A percentile compares a stretch with the other conserved stretches of the same genome.
Conservation (phyloP, 78 protist genomes). For the Anaeramoeba ignava region DNA sequence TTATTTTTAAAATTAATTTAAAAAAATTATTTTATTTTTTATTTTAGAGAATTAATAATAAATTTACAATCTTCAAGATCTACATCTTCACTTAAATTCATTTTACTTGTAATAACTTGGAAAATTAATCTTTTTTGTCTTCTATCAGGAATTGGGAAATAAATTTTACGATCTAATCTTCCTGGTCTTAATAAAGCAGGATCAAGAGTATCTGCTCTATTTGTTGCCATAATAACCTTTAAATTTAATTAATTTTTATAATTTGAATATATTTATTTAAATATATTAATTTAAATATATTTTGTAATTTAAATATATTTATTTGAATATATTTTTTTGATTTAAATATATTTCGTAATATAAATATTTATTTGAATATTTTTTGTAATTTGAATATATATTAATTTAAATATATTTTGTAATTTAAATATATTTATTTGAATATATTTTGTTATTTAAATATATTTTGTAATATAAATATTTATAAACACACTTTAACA, state of each 20-base stretch:
- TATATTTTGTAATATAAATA: no score
- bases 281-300: not conserved
- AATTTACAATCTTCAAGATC: conserved; percentile 93
- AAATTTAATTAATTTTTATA: not conserved
- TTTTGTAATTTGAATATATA: not conserved
- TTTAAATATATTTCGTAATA: no score
- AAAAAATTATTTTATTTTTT: no score
- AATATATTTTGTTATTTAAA: no score
- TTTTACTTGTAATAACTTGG: conserved; percentile 79
- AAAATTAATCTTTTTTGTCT: conserved; percentile 95
- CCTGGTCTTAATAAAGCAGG: conserved; percentile 99
- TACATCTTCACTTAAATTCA: conserved; percentile 96
- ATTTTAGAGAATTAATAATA: no score
- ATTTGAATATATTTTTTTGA: no score
- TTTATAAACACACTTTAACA: conserved; percentile 65
- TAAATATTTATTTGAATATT: not conserved
- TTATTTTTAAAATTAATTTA: no score
- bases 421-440: no score
- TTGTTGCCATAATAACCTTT: conserved; percentile 99
- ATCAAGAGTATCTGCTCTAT: conserved; percentile 98
- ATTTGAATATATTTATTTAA: not conserved
- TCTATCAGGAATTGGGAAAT: conserved; percentile 97
- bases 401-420: not conserved
- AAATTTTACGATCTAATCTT: conserved; percentile 94
- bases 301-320: no score